phyloP scores from a whole-genome alignment of 2,329 filamentous ascomycete species.

The Fusarium tuaranense region DNA sequence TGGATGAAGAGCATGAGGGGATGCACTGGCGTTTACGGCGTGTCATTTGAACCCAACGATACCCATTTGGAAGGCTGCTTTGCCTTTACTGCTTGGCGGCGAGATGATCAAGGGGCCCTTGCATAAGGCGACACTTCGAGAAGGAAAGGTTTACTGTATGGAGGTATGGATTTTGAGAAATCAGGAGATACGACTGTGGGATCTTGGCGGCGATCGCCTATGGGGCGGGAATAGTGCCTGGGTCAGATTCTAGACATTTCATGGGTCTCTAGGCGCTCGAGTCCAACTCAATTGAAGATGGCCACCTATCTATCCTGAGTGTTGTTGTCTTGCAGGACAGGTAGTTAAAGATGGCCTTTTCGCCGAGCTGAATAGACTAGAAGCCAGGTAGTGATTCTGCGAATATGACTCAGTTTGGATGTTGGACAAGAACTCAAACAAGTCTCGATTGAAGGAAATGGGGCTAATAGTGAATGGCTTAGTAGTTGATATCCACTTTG shows the following conservation, averaged over 20 bases:
- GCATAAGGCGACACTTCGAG: not conserved
- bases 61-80: conserved; percentile 33
- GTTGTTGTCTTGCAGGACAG: not conserved
- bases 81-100: not conserved
- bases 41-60: conserved; percentile 32
- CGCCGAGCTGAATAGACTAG: not conserved
- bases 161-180: conserved; percentile 1
- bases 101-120: not conserved
- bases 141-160: not conserved
- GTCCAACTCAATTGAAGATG: not conserved
- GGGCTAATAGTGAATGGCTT: conserved; percentile 10
- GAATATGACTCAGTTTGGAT: not conserved
- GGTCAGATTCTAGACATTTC: not conserved
- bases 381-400: not conserved
- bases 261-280: not conserved
- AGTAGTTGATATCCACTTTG: conserved; percentile 27
- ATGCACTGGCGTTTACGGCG: conserved; percentile 32
- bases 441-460: conserved; percentile 14
- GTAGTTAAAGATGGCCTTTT: not conserved
- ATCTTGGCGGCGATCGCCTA: not conserved
- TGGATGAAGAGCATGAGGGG: conserved; percentile 1
- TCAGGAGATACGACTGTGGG: not conserved
- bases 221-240: not conserved
- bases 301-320: not conserved
- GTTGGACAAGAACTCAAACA: not conserved